Percentiles rank a stretch among this genome's conserved stretches.
Evolutionary conservation across 306 rosid species (phyloP).

Genomic region (Crotalaria pallida): DNA sequence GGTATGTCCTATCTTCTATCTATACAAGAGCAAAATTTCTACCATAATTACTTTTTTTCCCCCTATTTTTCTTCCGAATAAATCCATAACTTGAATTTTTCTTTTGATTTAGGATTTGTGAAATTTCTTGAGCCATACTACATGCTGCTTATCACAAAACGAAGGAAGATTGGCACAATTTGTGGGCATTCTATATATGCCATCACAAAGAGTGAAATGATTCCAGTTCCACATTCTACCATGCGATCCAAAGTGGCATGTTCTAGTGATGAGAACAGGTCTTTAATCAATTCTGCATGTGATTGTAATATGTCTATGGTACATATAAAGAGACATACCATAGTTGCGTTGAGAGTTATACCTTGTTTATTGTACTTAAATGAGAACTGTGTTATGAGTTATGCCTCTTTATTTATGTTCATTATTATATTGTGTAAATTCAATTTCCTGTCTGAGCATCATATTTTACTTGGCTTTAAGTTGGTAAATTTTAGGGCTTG

Average conservation of each 20-base stretch:
- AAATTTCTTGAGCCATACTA: constrained; percentile 93
- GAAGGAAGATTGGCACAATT: constrained; percentile 84
- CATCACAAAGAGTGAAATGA: constrained; percentile 76
- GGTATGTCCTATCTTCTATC: constrained; percentile 45
- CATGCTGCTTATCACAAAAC: constrained; percentile 79
- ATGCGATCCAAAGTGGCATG: constrained; percentile 74
- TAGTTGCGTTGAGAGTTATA: constrained; percentile 47
- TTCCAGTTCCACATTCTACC: constrained; percentile 77
- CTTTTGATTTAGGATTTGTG: constrained; percentile 66
- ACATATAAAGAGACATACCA: constrained; percentile 50
- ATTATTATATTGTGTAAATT: constrained; percentile 28
- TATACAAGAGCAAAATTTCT: background rate
- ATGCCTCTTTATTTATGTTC: constrained; percentile 21
- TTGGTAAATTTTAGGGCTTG: constrained; percentile 41
- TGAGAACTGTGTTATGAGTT: constrained; percentile 33
- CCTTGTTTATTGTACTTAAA: constrained; percentile 53
- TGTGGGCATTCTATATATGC: constrained; percentile 84
- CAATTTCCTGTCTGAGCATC: constrained; percentile 34
- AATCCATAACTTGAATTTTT: constrained; percentile 16
- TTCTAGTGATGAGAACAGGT: constrained; percentile 99
- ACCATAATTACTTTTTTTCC: background rate
- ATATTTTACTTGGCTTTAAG: constrained; percentile 34
- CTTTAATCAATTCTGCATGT: constrained; percentile 93
- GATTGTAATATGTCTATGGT: constrained; percentile 67
- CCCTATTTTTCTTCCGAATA: background rate